Evolutionary conservation across 306 rosid species (phyloP).

Genomic region (Corylus avellana): DNA sequence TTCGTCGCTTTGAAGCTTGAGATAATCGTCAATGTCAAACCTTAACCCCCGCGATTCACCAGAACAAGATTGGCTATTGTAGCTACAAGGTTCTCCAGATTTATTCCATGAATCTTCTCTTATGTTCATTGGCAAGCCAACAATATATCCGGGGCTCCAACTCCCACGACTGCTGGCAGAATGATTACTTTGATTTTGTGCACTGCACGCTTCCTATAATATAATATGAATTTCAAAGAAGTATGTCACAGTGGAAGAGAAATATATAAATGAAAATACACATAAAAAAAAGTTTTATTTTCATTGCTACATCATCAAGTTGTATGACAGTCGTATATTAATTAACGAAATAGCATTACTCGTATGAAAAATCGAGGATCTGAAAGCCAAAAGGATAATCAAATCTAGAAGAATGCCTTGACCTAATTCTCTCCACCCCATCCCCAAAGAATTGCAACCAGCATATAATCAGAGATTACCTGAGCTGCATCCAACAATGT

Average conservation of each 20-base stretch:
- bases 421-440: background rate
- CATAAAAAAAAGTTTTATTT: background rate
- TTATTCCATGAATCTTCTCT: constrained; percentile 46
- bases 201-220: constrained; percentile 48
- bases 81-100: constrained; percentile 36
- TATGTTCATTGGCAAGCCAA: constrained; percentile 42
- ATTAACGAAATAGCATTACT: too few species aligned
- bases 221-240: constrained; percentile 22
- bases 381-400: background rate
- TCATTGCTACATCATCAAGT: too few species aligned
- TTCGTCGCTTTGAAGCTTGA: constrained; percentile 56
- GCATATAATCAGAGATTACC: constrained; percentile 4
- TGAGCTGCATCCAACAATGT: constrained; percentile 1
- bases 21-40: constrained; percentile 70
- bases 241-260: background rate
- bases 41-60: constrained; percentile 43
- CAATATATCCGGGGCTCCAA: constrained; percentile 67
- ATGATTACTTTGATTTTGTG: constrained; percentile 41
- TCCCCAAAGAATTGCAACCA: background rate
- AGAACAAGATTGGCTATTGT: constrained; percentile 30
- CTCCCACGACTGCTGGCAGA: constrained; percentile 85
- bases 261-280: background rate
- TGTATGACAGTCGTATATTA: too few species aligned
- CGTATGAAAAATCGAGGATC: background rate
- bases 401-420: background rate